A percentile compares a stretch with the other conserved stretches of the same genome.
Conservation (phyloP, 768 basidiomycete genomes). For the Pulveroboletus ravenelii region DNA sequence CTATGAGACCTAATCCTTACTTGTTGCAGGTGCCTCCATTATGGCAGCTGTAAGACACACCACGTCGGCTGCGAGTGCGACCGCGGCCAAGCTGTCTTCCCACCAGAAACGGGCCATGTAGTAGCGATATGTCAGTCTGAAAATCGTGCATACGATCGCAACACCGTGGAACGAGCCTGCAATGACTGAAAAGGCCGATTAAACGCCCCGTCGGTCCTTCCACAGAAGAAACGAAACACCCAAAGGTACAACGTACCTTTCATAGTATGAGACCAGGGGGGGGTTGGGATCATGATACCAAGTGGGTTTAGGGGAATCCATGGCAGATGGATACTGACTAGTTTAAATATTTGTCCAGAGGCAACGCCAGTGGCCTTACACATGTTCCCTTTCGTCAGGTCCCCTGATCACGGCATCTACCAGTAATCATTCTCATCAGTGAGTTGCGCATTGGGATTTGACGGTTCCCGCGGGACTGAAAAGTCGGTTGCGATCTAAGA, state of each 20-base stretch:
- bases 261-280: constrained; percentile 10
- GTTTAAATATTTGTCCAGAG: not conserved
- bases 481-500: no score
- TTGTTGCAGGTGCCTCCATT: not conserved
- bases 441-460: no score
- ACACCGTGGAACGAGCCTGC: constrained; percentile 12
- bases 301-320: not conserved
- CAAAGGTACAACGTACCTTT: constrained; percentile 7
- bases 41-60: constrained; percentile 7
- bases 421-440: not conserved
- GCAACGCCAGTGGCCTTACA: not conserved
- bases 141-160: constrained; percentile 22
- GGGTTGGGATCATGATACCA: not conserved
- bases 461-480: no score
- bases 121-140: constrained; percentile 22
- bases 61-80: constrained; percentile 19
- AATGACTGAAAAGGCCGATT: constrained; percentile 8
- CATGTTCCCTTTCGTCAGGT: not conserved
- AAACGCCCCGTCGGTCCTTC: not conserved
- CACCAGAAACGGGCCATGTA: constrained; percentile 24
- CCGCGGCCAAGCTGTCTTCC: constrained; percentile 26
- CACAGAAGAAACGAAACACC: not conserved
- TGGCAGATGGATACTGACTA: not conserved
- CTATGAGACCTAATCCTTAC: not conserved
- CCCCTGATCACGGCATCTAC: constrained; percentile 5